phyloP scores from a whole-genome alignment of 202 grass and related monocot species.

The Panicum virgatum region DNA sequence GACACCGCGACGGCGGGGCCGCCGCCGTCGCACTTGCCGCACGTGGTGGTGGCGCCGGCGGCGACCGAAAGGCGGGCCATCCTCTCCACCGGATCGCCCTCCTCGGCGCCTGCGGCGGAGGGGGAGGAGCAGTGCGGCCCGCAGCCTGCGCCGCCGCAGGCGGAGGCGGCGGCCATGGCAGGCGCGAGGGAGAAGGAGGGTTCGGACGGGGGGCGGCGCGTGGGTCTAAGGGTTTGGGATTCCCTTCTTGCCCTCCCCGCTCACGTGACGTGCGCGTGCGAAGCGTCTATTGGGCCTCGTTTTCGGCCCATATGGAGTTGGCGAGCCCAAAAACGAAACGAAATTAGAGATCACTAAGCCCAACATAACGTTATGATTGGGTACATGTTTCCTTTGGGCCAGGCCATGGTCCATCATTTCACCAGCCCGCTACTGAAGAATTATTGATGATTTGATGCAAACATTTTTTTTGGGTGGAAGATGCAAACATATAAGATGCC shows the following conservation, averaged over 20 bases:
- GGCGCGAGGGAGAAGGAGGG: background rate
- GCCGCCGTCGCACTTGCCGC: constrained; percentile 74
- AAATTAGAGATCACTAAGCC: too few relatives aligned
- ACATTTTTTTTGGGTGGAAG: too few relatives aligned
- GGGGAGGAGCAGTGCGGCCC: constrained; percentile 51
- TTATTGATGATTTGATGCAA: too few relatives aligned
- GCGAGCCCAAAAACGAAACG: too few relatives aligned
- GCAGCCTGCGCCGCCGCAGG: constrained; percentile 58
- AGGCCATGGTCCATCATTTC: too few relatives aligned
- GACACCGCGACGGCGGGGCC: constrained; percentile 32
- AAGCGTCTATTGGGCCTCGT: background rate
- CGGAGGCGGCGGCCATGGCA: constrained; percentile 54
- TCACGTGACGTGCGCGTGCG: background rate
- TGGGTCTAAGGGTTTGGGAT: constrained; percentile 20
- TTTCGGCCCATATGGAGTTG: background rate
- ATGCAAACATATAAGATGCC: too few relatives aligned
- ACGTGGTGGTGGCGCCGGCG: constrained; percentile 12
- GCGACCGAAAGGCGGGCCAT: constrained; percentile 35
- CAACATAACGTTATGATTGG: too few relatives aligned
- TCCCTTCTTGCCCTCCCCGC: background rate
- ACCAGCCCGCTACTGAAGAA: too few relatives aligned
- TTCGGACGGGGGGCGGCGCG: background rate
- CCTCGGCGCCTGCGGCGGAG: constrained; percentile 5
- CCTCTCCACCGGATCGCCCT: constrained; percentile 15
- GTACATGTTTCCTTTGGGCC: too few relatives aligned